Base-by-base conservation (phyloP, 352 stramenopile genomes). In the Elongisporangium anandrum region DNA sequence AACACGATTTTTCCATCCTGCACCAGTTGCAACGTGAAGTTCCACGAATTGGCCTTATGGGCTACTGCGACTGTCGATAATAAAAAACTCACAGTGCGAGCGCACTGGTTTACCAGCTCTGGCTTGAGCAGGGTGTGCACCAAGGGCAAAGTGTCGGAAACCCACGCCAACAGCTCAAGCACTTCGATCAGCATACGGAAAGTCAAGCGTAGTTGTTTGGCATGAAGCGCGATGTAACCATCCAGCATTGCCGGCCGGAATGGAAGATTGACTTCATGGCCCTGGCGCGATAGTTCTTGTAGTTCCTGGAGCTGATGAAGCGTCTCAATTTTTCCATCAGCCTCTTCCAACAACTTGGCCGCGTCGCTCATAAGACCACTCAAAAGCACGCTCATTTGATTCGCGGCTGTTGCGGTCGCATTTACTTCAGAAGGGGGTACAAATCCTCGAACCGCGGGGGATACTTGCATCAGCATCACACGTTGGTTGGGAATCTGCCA, bases 291-390 rank as follows among this genome's bases (percentile, higher is more conserved):
- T 52, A 73, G 66, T 29, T 80, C 69, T 26, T 86, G 76, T 12
- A 92, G 67, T 50, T 92, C 80, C 39, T 73, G 63, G 26, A 92
- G 71, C 52, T 90, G 83, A 12, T 70, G 68, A 50, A 92, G 69
- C 8, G 80, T 78, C 41, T 63, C 69, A 17, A 86, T 84, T 54
- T 90, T 92, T 52, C 55, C 75, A 19, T 73, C 76, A 45, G 70
- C 68, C 64, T 92, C 80, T 47, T 92, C 83, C 15, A 90, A 72
- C 9, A 92, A 54, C 57, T 87, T 87, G 20, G 77, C 72, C 9
- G 87, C 77, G 60, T 92, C 83, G 51, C 79, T 82, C 81, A 79
- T 88, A 6, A 90, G 58, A 0, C 81, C 79, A n/a, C 69, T 81
- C 21, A 90, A 60, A n/a, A 90, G 61, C 34, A 72, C 69, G 20